Evolutionary conservation across 2,329 filamentous ascomycete species (phyloP).

Genomic region (Pseudogymnoascus destructans): DNA sequence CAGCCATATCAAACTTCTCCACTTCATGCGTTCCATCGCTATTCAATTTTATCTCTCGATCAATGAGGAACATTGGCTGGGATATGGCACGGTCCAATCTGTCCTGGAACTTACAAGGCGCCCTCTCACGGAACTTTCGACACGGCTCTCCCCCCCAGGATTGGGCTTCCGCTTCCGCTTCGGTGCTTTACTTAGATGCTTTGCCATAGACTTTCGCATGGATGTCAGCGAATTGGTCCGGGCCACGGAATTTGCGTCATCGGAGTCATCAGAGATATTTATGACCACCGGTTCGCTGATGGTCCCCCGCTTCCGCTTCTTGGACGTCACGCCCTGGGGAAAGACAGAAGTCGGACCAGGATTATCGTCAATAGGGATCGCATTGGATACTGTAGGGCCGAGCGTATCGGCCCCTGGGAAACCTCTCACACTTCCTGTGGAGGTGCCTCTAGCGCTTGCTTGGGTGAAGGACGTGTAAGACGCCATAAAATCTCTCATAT

Average conservation of each 20-base stretch:
- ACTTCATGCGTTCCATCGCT: conserved; percentile 29
- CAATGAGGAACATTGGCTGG: conserved; percentile 45
- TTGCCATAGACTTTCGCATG: neutral
- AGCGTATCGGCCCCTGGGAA: neutral
- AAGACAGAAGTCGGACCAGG: neutral
- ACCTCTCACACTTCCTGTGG: neutral
- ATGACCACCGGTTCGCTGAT: neutral
- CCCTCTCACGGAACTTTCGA: conserved; percentile 31
- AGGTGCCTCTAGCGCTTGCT: neutral
- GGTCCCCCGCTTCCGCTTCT: neutral
- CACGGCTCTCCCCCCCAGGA: neutral
- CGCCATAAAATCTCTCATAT: conserved; percentile 9
- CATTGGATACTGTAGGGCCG: neutral
- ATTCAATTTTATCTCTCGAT: conserved; percentile 27
- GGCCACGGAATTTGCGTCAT: neutral
- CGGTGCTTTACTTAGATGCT: neutral
- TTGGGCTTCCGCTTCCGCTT: neutral
- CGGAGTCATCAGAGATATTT: neutral
- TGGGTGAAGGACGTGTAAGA: neutral
- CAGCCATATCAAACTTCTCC: conserved; percentile 43
- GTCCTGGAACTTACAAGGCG: conserved; percentile 34
- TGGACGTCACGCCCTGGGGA: neutral
- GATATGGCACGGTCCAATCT: conserved; percentile 35
- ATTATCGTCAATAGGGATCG: neutral
- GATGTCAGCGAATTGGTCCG: neutral